phyloP scores from a whole-genome alignment of 352 stramenopile genomes.

The Pythium brachiatum region DNA sequence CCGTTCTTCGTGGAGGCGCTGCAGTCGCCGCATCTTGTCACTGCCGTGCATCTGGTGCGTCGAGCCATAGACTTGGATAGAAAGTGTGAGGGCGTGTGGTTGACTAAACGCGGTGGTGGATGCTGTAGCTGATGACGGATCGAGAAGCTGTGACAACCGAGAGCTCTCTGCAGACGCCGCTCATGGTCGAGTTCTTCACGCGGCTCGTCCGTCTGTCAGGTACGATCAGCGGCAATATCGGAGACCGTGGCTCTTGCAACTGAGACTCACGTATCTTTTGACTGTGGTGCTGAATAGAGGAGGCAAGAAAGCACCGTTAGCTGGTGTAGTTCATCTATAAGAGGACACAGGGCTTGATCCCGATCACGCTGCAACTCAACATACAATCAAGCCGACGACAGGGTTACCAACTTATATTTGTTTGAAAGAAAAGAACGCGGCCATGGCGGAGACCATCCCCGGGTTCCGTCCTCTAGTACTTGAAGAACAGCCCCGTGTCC shows the following conservation, averaged over 20 bases:
- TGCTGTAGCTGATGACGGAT: conserved; percentile 50
- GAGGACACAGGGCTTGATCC: too few relatives aligned
- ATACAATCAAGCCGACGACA: conserved; percentile 2
- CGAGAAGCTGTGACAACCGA: conserved; percentile 33
- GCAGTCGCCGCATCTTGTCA: conserved; percentile 46
- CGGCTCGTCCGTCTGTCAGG: conserved; percentile 63
- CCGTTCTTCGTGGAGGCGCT: conserved; percentile 54
- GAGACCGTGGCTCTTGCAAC: not conserved
- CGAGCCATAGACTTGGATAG: not conserved
- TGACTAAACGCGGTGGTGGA: not conserved
- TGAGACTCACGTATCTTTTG: not conserved
- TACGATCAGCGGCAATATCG: conserved; percentile 21
- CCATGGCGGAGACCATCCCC: not conserved
- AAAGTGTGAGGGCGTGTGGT: not conserved
- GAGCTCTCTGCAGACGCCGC: conserved; percentile 26
- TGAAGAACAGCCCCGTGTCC: conserved; percentile 86
- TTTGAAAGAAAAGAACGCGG: conserved; percentile 4
- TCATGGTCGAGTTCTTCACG: conserved; percentile 57
- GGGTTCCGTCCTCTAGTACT: conserved; percentile 67
- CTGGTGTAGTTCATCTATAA: too few relatives aligned
- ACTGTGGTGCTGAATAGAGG: not conserved
- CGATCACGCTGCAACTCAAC: too few relatives aligned
- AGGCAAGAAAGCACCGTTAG: conserved; percentile 11
- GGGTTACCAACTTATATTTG: conserved; percentile 18
- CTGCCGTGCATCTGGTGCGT: conserved; percentile 60